A percentile compares a stretch with the other conserved stretches of the same genome.
Conservation (phyloP, 345 rosid genomes). For the Carallia brachiata region DNA sequence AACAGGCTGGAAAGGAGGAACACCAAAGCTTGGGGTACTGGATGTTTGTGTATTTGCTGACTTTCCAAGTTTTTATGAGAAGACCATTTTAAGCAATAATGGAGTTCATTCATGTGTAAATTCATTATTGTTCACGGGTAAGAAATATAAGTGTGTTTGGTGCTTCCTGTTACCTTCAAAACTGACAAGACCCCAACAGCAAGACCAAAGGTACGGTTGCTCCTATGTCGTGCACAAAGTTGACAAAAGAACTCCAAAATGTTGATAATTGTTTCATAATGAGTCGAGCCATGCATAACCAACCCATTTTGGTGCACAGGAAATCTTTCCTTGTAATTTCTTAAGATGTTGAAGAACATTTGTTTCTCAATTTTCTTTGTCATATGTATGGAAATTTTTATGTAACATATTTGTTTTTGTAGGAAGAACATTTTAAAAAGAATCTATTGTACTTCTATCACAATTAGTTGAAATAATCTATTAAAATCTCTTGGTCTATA, state of each 20-base stretch:
- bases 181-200: constrained; percentile 7
- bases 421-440: no score
- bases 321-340: background rate
- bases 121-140: constrained; percentile 18
- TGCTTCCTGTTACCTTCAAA: background rate
- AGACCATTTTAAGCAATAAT: constrained; percentile 44
- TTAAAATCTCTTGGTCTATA: no score
- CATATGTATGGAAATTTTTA: background rate
- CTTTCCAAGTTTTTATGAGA: constrained; percentile 58
- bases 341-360: background rate
- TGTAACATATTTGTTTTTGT: background rate
- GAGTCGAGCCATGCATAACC: background rate
- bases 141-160: constrained; percentile 16
- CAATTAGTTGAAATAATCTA: no score
- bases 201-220: background rate
- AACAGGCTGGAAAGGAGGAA: constrained; percentile 67
- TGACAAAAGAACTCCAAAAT: constrained; percentile 20
- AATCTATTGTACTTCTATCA: no score
- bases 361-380: background rate
- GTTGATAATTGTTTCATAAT: constrained; percentile 14
- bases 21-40: constrained; percentile 56
- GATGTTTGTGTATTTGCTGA: constrained; percentile 65
- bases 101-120: constrained; percentile 41
- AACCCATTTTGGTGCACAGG: background rate
- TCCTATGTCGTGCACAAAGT: constrained; percentile 23